Conservation (phyloP, 1,284 basidiomycete species). For the Papiliotrema fonsecae region DNA sequence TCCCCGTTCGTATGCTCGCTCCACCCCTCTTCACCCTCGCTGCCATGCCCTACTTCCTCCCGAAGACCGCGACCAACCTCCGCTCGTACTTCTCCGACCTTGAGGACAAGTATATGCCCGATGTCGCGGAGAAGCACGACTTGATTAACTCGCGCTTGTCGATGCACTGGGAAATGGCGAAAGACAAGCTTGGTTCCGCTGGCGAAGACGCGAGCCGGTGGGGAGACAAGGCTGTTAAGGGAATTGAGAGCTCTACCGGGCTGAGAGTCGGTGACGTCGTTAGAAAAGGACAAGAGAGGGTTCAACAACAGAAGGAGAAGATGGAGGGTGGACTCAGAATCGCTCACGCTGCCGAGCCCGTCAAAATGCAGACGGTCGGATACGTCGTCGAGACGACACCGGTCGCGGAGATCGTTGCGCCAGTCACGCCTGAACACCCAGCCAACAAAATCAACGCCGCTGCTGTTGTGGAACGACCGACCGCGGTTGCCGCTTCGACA, state of each 20-base stretch:
- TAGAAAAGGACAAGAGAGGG: slow-evolving; percentile 47
- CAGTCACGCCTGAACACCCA: slow-evolving; percentile 11
- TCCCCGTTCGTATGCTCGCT: slow-evolving; percentile 62
- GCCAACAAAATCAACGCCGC: background rate
- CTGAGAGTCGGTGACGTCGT: slow-evolving; percentile 63
- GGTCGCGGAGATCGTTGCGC: slow-evolving; percentile 40
- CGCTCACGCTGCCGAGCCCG: slow-evolving; percentile 8
- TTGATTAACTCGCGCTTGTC: slow-evolving; percentile 59
- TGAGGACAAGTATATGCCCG: slow-evolving; percentile 66
- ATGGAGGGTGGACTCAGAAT: slow-evolving; percentile 2
- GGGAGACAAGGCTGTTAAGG: slow-evolving; percentile 54
- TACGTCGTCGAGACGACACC: slow-evolving; percentile 45
- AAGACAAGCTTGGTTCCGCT: slow-evolving; percentile 52
- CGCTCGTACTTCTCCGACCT: slow-evolving; percentile 61
- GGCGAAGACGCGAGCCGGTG: slow-evolving; percentile 26
- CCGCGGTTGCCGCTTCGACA: background rate
- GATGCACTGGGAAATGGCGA: slow-evolving; percentile 57
- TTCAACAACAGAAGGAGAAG: slow-evolving; percentile 19
- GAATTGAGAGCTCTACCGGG: slow-evolving; percentile 65
- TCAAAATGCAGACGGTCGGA: slow-evolving; percentile 30
- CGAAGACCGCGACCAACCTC: slow-evolving; percentile 67
- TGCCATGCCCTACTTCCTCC: slow-evolving; percentile 72
- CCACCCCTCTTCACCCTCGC: slow-evolving; percentile 65
- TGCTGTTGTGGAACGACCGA: background rate
- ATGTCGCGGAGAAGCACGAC: slow-evolving; percentile 63